Conservation (phyloP, 2,329 filamentous ascomycete genomes). For the Fusarium continuum region DNA sequence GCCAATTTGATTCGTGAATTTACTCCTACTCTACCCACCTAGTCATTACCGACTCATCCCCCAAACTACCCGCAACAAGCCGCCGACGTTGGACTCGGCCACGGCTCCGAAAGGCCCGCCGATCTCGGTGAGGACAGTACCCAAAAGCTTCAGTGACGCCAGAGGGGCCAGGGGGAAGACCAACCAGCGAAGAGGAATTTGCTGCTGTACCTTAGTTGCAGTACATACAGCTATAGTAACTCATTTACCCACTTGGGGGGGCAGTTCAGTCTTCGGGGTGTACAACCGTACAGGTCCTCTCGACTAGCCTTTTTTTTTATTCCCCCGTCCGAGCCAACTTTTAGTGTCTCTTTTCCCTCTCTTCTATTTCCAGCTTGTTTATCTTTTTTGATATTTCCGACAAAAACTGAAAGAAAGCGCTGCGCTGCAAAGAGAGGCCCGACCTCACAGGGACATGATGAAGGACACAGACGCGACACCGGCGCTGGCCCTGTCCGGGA, state of each 20-base stretch:
- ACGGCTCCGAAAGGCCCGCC: conserved; percentile 20
- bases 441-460: conserved; percentile 11
- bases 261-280: conserved; percentile 16
- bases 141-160: not conserved
- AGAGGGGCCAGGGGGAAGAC: conserved; percentile 15
- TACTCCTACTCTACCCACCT: too few relatives aligned
- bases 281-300: not conserved
- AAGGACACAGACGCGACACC: conserved; percentile 25
- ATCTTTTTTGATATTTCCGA: too few relatives aligned
- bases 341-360: not conserved
- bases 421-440: not conserved
- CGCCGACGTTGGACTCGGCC: conserved; percentile 19
- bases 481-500: conserved; percentile 33
- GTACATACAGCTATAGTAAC: not conserved
- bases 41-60: not conserved
- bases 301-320: not conserved
- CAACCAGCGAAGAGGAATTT: conserved; percentile 32
- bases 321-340: not conserved
- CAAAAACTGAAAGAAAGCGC: too few relatives aligned
- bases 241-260: conserved; percentile 14
- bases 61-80: conserved; percentile 20
- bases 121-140: conserved; percentile 19
- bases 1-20: not conserved
- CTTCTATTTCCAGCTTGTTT: not conserved
- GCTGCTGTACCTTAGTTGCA: not conserved